Base-by-base conservation (phyloP, 129 eudicot genomes). In the Erigeron canadensis region DNA sequence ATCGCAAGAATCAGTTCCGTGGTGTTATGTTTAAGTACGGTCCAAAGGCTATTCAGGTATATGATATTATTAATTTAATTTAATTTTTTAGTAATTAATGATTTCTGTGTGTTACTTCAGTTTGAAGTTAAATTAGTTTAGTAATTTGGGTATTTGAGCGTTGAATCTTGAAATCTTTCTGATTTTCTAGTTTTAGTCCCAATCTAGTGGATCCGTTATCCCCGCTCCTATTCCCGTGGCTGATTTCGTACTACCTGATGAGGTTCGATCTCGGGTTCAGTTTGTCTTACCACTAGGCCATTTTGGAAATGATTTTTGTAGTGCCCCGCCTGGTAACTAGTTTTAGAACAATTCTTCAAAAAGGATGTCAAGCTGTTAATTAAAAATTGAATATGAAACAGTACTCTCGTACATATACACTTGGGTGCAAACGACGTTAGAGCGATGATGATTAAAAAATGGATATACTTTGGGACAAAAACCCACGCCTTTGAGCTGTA, bases 21-120 rank as follows among this genome's bases (percentile, higher is more conserved):
- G 99, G 99, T n/a, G 89, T 87, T 47, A 88, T 94, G 90, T 94
- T 94, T 69, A 88, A 85, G 78, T 94, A 94, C 64, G 97, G 93
- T 18, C 80, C 93, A 8, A 89, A 94, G 72, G 57, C 98, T 47
- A 73, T 80, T 75, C 96, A 94, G 95, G 97, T 95, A 18, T 41
- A 65, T 10, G 5, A 1, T 22, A 4, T 34, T 58, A 19, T 58
- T 13, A 9, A 0, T 60, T 13, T 6, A 5, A 23, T 60, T 53
- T 1, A n/a, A 16, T 3, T 60, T 60, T 1, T 10, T 10, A 3
- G 40, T 28, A 10, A 22, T 15, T 12, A 60, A 60, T 23, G 65
- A 60, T 60, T 60, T 15, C 10, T 48, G 13, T 45, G 51, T 6
- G 54, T 4, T 51, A 8, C 42, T 15, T 46, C 39, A 37, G 53